Evolutionary conservation across 768 basidiomycete species (phyloP).

Genomic region (Suillus hirtellus): DNA sequence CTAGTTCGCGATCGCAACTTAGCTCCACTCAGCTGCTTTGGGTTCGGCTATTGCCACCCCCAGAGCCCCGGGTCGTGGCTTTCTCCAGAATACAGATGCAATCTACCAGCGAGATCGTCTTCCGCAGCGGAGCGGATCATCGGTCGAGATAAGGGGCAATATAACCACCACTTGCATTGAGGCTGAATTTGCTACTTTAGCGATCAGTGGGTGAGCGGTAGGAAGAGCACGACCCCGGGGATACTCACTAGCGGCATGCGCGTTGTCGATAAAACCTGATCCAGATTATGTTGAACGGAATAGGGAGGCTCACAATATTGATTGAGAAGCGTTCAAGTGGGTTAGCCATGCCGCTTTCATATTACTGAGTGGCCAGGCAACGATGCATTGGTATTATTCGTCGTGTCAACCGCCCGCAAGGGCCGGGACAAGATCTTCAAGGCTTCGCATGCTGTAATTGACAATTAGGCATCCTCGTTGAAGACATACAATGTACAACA

Average conservation of each 20-base stretch:
- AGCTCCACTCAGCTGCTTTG: slow-evolving; percentile 3
- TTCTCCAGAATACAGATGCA: neutral
- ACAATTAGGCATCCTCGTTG: neutral
- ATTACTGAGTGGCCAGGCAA: neutral
- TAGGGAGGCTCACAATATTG: neutral
- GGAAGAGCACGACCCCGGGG: neutral
- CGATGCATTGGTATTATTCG: neutral
- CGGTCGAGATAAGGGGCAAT: neutral
- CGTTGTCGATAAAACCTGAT: too few species aligned
- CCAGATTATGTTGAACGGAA: neutral
- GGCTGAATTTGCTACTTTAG: neutral
- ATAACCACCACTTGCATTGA: neutral
- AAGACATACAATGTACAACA: neutral
- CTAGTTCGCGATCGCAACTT: neutral
- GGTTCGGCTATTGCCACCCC: neutral
- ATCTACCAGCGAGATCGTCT: neutral
- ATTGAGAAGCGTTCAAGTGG: neutral
- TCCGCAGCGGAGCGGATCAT: slow-evolving; percentile 5
- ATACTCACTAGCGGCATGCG: neutral
- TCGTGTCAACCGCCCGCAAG: neutral
- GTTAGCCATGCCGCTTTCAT: slow-evolving; percentile 1
- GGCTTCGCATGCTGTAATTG: neutral
- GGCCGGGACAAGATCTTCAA: neutral
- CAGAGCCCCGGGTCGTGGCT: neutral
- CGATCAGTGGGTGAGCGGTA: neutral